Evolutionary conservation across 2,329 filamentous ascomycete species (phyloP), one percentile per base, ranked within the genome.

Genomic region (Epichloe coenophiala): DNA sequence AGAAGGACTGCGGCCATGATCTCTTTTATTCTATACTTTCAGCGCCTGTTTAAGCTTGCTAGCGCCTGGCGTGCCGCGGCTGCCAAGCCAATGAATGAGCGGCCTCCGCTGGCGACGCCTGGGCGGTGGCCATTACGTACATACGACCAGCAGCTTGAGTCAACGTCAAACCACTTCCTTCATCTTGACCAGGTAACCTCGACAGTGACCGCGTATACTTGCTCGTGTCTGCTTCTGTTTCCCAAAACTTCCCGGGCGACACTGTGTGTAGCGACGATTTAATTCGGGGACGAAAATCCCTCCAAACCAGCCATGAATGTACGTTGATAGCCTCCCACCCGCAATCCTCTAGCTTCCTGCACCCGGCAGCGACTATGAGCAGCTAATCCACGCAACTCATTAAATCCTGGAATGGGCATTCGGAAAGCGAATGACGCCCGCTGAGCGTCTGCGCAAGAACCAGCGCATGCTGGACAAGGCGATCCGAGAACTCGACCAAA

Each of bases 341-440:
- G 17, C 38, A 41, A 3, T 17, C n/a, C 17, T 33, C 15, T 9
- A 21, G 17, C 13, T 31, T 21, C 23, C 19, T 4, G 15, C 35
- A n/a, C 27, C 27, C 36, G 35, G 41, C 13, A 31, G 23, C 8
- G 23, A 33, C 9, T 12, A 37, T 13, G 46, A 7, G 46, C 48
- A 39, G 52, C 52, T 53, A 42, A 53, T 41, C 19, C 43, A 35
- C 4, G 56, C 53, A 57, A 55, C 57, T 9, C 53, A 46, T 43
- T 60, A 96, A 88, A 88, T 97, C 65, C 80, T 98, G 55, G 93
- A 98, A 80, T 98, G 93, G 90, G 91, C 91, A 39, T 98, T 98
- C 65, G 93, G 93, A 59, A 97, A 96, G 80, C 93, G 93, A 70
- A 94, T 97, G 80, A 98, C 93, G 75, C 91, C 93, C 4, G 88